phyloP scores from a whole-genome alignment of 164 flowering plant species.

The Nymphaea colorata region DNA sequence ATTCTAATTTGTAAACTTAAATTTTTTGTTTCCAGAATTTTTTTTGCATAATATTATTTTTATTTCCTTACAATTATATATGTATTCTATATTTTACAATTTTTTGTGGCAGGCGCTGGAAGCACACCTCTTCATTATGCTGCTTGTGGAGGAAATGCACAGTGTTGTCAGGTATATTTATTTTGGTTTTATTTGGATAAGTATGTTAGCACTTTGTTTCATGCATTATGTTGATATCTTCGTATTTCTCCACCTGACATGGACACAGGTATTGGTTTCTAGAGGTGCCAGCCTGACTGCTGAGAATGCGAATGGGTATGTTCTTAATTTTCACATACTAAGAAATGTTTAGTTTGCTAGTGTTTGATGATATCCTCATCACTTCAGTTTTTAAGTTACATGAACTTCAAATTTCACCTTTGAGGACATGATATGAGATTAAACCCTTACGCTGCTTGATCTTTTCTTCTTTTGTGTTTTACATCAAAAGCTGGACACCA shows the following conservation, averaged over 20 bases:
- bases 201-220: neutral
- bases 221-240: constrained; percentile 1
- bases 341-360: neutral
- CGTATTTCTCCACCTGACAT: constrained; percentile 1
- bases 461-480: constrained; percentile 4
- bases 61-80: no score
- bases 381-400: no score
- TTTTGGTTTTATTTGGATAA: neutral
- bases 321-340: neutral
- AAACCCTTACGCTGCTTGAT: no score
- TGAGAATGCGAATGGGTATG: constrained; percentile 83
- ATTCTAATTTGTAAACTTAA: no score
- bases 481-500: constrained; percentile 59
- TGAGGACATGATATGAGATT: no score
- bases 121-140: constrained; percentile 97
- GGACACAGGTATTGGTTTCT: constrained; percentile 56
- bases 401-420: no score
- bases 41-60: no score
- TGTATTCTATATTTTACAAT: neutral
- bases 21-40: no score
- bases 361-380: neutral
- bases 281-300: constrained; percentile 62
- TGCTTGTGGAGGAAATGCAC: constrained; percentile 89
- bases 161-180: constrained; percentile 78
- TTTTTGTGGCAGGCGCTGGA: constrained; percentile 63